Conservation (phyloP, 1,284 basidiomycete genomes). For the Vanrija humicola region DNA sequence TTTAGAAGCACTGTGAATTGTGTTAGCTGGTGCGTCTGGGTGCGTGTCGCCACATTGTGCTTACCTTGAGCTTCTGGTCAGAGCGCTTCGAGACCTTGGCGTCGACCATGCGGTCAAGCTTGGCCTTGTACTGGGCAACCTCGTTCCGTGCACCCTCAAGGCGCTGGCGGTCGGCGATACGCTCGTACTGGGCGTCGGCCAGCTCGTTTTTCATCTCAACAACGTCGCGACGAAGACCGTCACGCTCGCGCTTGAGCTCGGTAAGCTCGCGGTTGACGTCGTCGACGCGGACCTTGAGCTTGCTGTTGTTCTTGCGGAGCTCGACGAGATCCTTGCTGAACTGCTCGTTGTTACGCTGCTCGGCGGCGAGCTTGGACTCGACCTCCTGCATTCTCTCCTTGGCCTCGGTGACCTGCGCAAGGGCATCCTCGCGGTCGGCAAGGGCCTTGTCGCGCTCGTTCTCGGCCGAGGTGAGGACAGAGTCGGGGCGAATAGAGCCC, state of each 20-base stretch:
- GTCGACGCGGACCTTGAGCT: slow-evolving; percentile 36
- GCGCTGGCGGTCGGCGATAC: slow-evolving; percentile 34
- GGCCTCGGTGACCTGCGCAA: slow-evolving; percentile 8
- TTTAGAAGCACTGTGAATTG: slow-evolving; percentile 22
- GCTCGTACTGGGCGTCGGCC: slow-evolving; percentile 29
- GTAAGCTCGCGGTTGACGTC: slow-evolving; percentile 22
- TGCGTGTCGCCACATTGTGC: slow-evolving; percentile 3
- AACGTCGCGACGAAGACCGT: slow-evolving; percentile 17
- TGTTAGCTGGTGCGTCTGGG: neutral
- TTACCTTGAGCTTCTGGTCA: slow-evolving; percentile 39
- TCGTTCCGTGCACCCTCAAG: slow-evolving; percentile 37
- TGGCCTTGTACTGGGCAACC: slow-evolving; percentile 31
- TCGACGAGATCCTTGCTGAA: slow-evolving; percentile 23
- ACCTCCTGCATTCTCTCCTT: slow-evolving; percentile 10
- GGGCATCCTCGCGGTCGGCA: slow-evolving; percentile 17
- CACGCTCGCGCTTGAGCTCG: slow-evolving; percentile 35
- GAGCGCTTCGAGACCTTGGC: slow-evolving; percentile 38
- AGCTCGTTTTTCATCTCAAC: slow-evolving; percentile 24
- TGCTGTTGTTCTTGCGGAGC: slow-evolving; percentile 29
- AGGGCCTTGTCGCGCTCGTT: slow-evolving; percentile 12
- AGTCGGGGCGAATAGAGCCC: slow-evolving; percentile 8
- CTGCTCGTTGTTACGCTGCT: slow-evolving; percentile 18
- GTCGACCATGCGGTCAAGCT: slow-evolving; percentile 42
- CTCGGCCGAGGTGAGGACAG: slow-evolving; percentile 5
- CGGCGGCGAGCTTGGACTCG: slow-evolving; percentile 10